Evolutionary conservation across 805 yeast genomes (phyloP).

Genomic region (Ogataea degrootiae): DNA sequence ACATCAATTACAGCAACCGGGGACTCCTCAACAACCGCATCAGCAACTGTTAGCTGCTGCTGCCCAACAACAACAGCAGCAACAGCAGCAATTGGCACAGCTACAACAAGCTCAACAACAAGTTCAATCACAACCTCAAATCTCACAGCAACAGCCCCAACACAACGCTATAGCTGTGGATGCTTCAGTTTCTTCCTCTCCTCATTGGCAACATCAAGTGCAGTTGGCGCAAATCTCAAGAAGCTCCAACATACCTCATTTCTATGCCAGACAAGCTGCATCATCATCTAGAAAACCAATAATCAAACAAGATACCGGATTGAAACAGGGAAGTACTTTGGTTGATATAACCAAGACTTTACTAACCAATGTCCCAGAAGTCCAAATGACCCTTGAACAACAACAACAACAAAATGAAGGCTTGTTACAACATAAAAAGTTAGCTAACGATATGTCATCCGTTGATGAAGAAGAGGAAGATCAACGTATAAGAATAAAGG

Average conservation of each 20-base stretch:
- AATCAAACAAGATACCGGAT: constrained; percentile 32
- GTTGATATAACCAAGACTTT: constrained; percentile 38
- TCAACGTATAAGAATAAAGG: constrained; percentile 54
- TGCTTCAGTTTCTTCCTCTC: constrained; percentile 30
- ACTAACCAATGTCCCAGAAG: constrained; percentile 29
- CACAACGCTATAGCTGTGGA: constrained; percentile 31
- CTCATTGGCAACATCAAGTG: constrained; percentile 75
- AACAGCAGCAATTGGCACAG: constrained; percentile 3
- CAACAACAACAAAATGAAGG: constrained; percentile 31
- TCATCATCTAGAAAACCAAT: constrained; percentile 47
- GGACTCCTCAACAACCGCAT: constrained; percentile 17
- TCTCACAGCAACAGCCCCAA: constrained; percentile 20
- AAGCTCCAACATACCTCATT: constrained; percentile 64
- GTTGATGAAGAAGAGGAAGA: constrained; percentile 62
- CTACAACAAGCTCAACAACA: constrained; percentile 16
- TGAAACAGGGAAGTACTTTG: constrained; percentile 30
- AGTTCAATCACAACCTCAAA: constrained; percentile 18
- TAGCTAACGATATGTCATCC: constrained; percentile 25
- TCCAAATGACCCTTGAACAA: constrained; percentile 21
- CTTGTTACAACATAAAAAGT: constrained; percentile 34
- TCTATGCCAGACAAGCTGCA: constrained; percentile 81
- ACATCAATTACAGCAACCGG: constrained; percentile 24
- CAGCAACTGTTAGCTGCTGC: constrained; percentile 15
- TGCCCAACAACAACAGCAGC: constrained; percentile 7
- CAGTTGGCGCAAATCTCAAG: constrained; percentile 71